Base-by-base conservation (phyloP, 805 yeast species). In the Saccharomycopsis selenospora region DNA sequence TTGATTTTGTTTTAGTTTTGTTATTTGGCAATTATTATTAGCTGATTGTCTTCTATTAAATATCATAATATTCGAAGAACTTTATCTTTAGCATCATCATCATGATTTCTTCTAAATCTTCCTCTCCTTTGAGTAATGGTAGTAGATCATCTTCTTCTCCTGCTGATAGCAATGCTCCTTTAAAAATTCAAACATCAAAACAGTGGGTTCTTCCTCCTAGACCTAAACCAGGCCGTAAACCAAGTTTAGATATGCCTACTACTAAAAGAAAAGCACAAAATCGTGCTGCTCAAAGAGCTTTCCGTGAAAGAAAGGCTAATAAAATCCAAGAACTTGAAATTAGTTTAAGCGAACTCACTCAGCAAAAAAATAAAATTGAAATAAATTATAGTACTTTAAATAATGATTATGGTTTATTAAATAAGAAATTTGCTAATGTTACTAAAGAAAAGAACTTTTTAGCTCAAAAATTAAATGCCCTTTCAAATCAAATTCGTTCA, bases 221-320 rank as follows among this genome's bases (percentile, higher is more conserved):
- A 55, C 93, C 95, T 23, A 82, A 85, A 55, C 85, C 85, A 0
- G 85, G 85, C 18, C 66, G 81, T 45, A 77, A 77, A 55, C 80
- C 80, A 2, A 61, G 63, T 13, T 25, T 48, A n/a, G 95, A 87
- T 55, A 77, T 90, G 0, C 95, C 95, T 0, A 89, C 90, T 0
- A 79, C 83, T 20, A 85, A 86, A 63, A 69, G 96, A 47, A 87
- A 87, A 64, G 95, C 95, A 2, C 96, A 85, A 64, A 89, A 89
- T 61, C 69, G 96, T 50, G 95, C 93, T n/a, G 95, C 96, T 20
- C 95, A 90, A 69, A 62, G 95, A 50, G 95, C 97, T 2, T 86
- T 87, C 67, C 69, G 96, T 55, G 95, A 88, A 62, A 72, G 96
- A 55, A 69, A 95, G 57, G 95, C 96, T 17, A 84, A 85, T 27